These are phyloP conservation scores for Tuber indicum DNA, from an alignment of 495 filamentous ascomycete species.

Conservation along the genomic window DNA sequence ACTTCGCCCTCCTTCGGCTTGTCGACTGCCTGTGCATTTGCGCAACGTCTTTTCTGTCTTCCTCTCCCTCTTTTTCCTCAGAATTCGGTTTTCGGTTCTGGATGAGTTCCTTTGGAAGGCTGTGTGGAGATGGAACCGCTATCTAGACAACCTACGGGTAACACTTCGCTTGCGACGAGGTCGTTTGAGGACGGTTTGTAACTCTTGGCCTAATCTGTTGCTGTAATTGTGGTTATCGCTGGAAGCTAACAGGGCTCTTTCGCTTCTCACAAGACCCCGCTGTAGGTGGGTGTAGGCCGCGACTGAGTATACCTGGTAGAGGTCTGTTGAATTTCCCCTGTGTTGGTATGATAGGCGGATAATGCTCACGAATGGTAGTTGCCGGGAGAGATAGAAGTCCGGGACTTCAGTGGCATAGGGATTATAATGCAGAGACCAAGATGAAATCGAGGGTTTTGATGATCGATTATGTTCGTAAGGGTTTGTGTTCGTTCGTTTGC, in stretches of 20 bases:
- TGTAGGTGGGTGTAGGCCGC: slow-evolving; percentile 20
- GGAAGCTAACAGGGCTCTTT: slow-evolving; percentile 8
- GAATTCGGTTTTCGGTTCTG: not conserved
- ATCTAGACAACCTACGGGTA: slow-evolving; percentile 21
- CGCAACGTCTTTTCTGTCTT: not conserved
- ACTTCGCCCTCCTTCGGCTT: not conserved
- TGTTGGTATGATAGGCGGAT: not conserved
- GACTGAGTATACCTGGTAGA: slow-evolving; percentile 34
- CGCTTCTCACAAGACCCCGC: not conserved
- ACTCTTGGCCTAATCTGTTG: not conserved
- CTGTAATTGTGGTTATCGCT: not conserved
- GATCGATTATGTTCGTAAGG: slow-evolving; percentile 44
- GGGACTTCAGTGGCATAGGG: slow-evolving; percentile 45
- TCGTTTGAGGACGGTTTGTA: slow-evolving; percentile 22
- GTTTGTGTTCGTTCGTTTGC: slow-evolving; percentile 17
- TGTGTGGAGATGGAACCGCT: slow-evolving; percentile 16
- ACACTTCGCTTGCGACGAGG: slow-evolving; percentile 14
- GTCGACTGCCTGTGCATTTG: not conserved
- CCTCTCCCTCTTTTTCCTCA: not conserved
- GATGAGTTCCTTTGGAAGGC: not conserved
- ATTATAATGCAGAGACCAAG: slow-evolving; percentile 41
- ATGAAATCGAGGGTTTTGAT: slow-evolving; percentile 43
- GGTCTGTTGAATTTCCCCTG: slow-evolving; percentile 19
- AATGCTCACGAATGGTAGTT: slow-evolving; percentile 5
- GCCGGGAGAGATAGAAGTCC: slow-evolving; percentile 36